Conservation (phyloP, 345 rosid species). For the Camelina sativa region DNA sequence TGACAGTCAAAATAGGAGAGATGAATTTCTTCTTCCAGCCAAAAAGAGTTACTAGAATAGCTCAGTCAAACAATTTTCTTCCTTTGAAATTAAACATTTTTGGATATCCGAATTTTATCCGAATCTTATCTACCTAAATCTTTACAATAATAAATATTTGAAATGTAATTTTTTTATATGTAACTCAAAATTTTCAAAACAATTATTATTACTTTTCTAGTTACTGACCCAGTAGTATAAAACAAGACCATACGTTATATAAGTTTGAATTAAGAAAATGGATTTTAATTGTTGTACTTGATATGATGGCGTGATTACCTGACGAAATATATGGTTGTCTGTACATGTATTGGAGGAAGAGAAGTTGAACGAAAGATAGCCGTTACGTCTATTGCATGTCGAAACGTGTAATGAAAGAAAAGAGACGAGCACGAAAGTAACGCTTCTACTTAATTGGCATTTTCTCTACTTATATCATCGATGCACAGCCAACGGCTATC, state of each 20-base stretch:
- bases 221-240: neutral
- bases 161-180: neutral
- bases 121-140: neutral
- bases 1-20: neutral
- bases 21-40: neutral
- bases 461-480: neutral
- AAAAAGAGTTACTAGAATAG: neutral
- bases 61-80: neutral
- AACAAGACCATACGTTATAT: neutral
- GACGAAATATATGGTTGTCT: neutral
- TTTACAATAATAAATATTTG: neutral
- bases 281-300: neutral
- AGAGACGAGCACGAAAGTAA: conserved; percentile 41
- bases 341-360: neutral
- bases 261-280: neutral
- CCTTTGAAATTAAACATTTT: neutral
- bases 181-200: neutral
- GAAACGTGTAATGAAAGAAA: conserved; percentile 51
- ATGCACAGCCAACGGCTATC: conserved; percentile 49
- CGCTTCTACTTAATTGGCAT: conserved; percentile 37
- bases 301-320: neutral
- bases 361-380: conserved; percentile 24
- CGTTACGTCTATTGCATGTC: conserved; percentile 60
- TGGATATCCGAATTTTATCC: neutral
- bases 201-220: no score